Base-by-base conservation (phyloP, 129 eudicot genomes). In the Helianthus tuberosus region DNA sequence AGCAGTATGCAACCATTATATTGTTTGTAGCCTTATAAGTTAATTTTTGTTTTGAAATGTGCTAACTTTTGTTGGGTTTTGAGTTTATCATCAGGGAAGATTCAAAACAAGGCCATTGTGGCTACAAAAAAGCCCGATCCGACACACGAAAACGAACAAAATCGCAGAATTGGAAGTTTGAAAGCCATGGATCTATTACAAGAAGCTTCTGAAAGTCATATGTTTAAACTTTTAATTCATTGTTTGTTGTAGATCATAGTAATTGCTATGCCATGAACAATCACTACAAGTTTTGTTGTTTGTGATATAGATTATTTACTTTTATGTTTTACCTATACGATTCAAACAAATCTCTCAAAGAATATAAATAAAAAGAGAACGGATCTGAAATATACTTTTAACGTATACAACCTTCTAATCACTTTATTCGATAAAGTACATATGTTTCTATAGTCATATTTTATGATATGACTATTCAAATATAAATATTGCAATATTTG, bases 41-140 rank as follows among this genome's bases (percentile, higher is more conserved):
- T 6, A 4, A 15, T 4, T 29, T 29, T 57, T 76, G 49, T 16
- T 67, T 23, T 65, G 11, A 67, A 17, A 12, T 68, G 39, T 32
- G 68, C 60, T 76, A 58, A 57, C 38, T 3, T 57, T 68, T 27
- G 49, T 47, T 69, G 15, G 39, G 16, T 54, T 59, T 68, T 59
- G 69, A 36, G 63, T 59, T 68, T 68, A 47, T 59, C 66, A 74
- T 59, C 66, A 84, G 91, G 80, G 67, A 69, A 50, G 87, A 76
- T 32, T 50, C 68, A 38, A 86, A 85, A 66, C 87, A 68, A 79
- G 76, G 52, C 62, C 77, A 65, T 27, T 44, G 78, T 66, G 59
- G 83, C 38, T 75, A 80, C 69, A 83, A 78, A 44, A 90, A 78
- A 74, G 79, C 85, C 14, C 84, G 81, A 43, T 68, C 76, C 16